Conservation (phyloP, 192 early-diverging fungal species). For the Phlyctochytrium arcticum region DNA sequence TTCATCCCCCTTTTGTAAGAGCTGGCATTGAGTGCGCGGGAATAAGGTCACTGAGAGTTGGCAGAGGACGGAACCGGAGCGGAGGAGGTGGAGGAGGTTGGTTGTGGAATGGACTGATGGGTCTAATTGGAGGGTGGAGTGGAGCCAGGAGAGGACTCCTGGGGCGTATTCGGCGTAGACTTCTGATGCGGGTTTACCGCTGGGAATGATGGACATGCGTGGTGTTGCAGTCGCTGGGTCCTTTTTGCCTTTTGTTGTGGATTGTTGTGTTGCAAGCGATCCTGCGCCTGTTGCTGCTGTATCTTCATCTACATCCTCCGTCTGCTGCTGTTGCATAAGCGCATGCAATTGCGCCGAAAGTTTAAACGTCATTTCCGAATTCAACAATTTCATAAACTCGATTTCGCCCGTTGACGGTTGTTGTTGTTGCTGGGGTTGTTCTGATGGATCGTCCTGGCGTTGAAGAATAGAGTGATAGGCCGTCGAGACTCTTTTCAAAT, state of each 20-base stretch:
- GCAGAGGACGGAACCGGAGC: slow-evolving; percentile 43
- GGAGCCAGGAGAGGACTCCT: slow-evolving; percentile 33
- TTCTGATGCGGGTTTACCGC: too few relatives aligned
- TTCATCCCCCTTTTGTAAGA: slow-evolving; percentile 42
- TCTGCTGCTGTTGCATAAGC: too few relatives aligned
- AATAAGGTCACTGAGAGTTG: slow-evolving; percentile 36
- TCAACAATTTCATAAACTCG: slow-evolving; percentile 46
- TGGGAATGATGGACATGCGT: too few relatives aligned
- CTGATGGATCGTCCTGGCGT: background rate
- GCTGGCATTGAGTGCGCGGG: slow-evolving; percentile 43
- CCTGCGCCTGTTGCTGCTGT: too few relatives aligned
- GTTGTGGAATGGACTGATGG: background rate
- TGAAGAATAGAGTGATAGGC: background rate
- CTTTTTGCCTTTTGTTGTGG: too few relatives aligned
- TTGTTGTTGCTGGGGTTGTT: slow-evolving; percentile 1
- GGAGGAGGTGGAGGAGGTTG: slow-evolving; percentile 29
- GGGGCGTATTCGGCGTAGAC: slow-evolving; percentile 40
- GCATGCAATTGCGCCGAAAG: slow-evolving; percentile 38
- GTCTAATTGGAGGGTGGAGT: background rate
- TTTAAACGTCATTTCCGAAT: slow-evolving; percentile 39
- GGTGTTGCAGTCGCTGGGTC: too few relatives aligned
- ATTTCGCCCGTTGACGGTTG: slow-evolving; percentile 33
- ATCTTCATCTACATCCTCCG: slow-evolving; percentile 15
- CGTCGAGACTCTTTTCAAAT: background rate
- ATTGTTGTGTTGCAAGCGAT: too few relatives aligned